These are phyloP conservation scores for Quercus tomentella DNA, from an alignment of 331 rosid genomes.

Conservation along the genomic window DNA sequence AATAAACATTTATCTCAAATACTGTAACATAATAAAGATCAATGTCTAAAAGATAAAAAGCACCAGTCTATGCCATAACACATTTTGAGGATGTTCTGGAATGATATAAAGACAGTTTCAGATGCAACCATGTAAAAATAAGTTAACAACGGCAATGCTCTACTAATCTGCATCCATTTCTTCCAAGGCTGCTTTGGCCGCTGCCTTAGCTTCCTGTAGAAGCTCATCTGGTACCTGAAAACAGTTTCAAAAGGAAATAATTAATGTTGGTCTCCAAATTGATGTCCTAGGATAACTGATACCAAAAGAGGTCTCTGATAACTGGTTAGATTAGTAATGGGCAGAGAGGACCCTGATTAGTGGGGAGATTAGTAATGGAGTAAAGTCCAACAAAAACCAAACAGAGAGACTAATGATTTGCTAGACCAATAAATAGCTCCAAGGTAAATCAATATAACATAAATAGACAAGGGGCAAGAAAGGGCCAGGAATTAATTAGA, in stretches of 20 bases:
- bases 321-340: background rate
- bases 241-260: background rate
- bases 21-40: background rate
- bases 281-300: background rate
- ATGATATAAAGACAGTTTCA: constrained; percentile 12
- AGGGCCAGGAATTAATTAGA: background rate
- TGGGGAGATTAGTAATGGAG: background rate
- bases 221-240: constrained; percentile 77
- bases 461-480: background rate
- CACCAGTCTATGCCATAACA: background rate
- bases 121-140: constrained; percentile 14
- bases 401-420: background rate
- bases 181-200: constrained; percentile 93
- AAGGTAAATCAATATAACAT: background rate
- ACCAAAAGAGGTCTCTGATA: background rate
- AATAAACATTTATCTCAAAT: background rate
- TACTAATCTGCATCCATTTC: constrained; percentile 96
- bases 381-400: background rate
- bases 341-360: background rate
- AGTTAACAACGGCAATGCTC: background rate
- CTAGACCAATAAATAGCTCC: background rate
- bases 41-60: background rate
- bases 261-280: background rate
- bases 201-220: constrained; percentile 77
- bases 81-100: constrained; percentile 18